Percentiles rank a stretch among this genome's conserved stretches.
Evolutionary conservation across 2,329 filamentous ascomycete species (phyloP).

Genomic region (Epichloe sibirici): DNA sequence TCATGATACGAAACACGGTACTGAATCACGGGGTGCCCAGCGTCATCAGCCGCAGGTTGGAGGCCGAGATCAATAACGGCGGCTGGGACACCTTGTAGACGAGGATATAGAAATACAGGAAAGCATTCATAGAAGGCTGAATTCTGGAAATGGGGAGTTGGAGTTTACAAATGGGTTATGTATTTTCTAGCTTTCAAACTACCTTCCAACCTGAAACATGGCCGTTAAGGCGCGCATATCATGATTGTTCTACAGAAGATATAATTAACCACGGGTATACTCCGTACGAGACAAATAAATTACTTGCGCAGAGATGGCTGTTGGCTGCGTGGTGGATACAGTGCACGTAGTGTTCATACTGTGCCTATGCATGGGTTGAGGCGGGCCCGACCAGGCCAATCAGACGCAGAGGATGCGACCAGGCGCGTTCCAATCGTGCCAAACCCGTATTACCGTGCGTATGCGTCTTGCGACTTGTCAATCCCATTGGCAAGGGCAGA

Average conservation of each 20-base stretch:
- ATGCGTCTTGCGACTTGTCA: not conserved
- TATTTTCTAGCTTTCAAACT: not conserved
- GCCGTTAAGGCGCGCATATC: not conserved
- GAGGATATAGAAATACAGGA: not conserved
- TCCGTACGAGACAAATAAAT: no score
- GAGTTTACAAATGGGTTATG: not conserved
- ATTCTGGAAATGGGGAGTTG: conserved; percentile 5
- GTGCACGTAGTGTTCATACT: conserved; percentile 8
- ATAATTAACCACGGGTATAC: not conserved
- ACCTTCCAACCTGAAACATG: not conserved
- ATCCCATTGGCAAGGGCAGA: not conserved
- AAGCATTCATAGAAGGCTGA: not conserved
- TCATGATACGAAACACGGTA: conserved; percentile 75
- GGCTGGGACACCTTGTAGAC: conserved; percentile 72
- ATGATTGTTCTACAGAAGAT: not conserved
- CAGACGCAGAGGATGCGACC: conserved; percentile 10
- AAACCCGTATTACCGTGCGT: no score
- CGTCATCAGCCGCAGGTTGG: conserved; percentile 77
- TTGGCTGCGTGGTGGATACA: not conserved
- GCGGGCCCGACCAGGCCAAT: conserved; percentile 13
- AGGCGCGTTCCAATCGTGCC: conserved; percentile 16
- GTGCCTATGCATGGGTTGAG: conserved; percentile 7
- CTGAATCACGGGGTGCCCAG: conserved; percentile 77
- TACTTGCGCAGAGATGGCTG: no score
- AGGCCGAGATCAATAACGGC: conserved; percentile 92